Conservation (phyloP, 257 asterid genomes). For the Ocimum tenuiflorum region DNA sequence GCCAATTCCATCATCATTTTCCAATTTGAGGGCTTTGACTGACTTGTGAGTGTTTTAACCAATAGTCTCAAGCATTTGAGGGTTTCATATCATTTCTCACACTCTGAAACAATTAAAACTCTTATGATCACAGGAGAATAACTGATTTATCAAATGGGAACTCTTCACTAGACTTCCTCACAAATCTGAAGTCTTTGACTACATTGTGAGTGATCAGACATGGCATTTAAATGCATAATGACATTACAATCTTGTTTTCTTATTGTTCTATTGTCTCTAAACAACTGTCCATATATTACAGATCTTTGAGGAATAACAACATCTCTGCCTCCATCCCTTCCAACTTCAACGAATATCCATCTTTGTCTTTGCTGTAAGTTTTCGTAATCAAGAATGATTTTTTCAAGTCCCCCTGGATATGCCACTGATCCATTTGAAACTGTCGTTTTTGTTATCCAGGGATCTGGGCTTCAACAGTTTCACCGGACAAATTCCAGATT, state of each 20-base stretch:
- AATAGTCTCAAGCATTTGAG: background rate
- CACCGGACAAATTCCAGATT: slow-evolving; percentile 48
- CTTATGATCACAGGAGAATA: slow-evolving; percentile 54
- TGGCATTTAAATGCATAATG: background rate
- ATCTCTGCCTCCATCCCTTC: slow-evolving; percentile 70
- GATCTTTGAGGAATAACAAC: slow-evolving; percentile 63
- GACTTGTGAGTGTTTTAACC: slow-evolving; percentile 47
- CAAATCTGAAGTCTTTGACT: slow-evolving; percentile 37
- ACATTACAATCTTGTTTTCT: background rate
- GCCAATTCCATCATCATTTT: slow-evolving; percentile 60
- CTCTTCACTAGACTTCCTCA: slow-evolving; percentile 55
- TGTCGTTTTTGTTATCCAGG: slow-evolving; percentile 36
- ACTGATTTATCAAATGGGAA: slow-evolving; percentile 57
- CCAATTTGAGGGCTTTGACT: slow-evolving; percentile 45
- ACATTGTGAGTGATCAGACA: slow-evolving; percentile 44
- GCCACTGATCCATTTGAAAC: background rate
- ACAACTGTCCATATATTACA: slow-evolving; percentile 20
- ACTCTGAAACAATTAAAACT: background rate
- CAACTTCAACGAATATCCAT: slow-evolving; percentile 32
- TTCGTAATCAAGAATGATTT: background rate
- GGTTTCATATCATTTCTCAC: background rate
- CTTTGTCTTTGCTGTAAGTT: slow-evolving; percentile 53
- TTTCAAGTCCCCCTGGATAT: background rate
- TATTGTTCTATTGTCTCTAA: background rate
- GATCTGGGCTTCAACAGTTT: slow-evolving; percentile 86